phyloP scores from a whole-genome alignment of 352 stramenopile species.

The Hyaloperonospora brassicae region DNA sequence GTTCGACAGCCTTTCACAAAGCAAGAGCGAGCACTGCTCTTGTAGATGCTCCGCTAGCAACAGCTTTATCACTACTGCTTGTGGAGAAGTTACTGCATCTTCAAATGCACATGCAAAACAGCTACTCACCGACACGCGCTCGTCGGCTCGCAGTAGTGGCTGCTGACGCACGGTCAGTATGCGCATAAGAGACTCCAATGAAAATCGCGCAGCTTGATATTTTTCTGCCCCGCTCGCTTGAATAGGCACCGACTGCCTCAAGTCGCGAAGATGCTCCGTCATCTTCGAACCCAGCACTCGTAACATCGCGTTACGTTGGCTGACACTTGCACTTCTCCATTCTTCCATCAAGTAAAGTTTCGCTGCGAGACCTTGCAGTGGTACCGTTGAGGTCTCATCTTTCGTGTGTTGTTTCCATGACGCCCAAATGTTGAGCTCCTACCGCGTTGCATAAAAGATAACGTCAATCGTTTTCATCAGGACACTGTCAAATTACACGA shows the following conservation, averaged over 20 bases:
- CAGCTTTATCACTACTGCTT: slow-evolving; percentile 50
- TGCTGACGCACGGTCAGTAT: slow-evolving; percentile 15
- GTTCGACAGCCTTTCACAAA: slow-evolving; percentile 51
- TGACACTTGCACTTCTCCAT: slow-evolving; percentile 30
- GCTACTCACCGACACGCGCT: slow-evolving; percentile 17
- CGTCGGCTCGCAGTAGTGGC: slow-evolving; percentile 1
- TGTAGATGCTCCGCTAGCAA: slow-evolving; percentile 71
- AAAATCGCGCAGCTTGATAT: slow-evolving; percentile 14
- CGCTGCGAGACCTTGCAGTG: slow-evolving; percentile 33
- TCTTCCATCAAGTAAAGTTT: slow-evolving; percentile 45
- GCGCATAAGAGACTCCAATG: slow-evolving; percentile 21
- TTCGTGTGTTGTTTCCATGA: slow-evolving; percentile 39
- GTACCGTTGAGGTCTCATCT: slow-evolving; percentile 27
- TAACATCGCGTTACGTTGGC: slow-evolving; percentile 16
- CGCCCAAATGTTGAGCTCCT: slow-evolving; percentile 70
- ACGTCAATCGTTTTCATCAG: neutral
- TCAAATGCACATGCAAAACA: slow-evolving; percentile 41
- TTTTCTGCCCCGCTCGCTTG: neutral
- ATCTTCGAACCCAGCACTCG: slow-evolving; percentile 17
- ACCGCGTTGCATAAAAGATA: slow-evolving; percentile 1
- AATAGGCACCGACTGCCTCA: slow-evolving; percentile 9
- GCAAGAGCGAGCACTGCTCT: slow-evolving; percentile 53
- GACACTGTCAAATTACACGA: neutral
- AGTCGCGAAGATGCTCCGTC: slow-evolving; percentile 14
- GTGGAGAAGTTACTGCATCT: slow-evolving; percentile 32